Evolutionary conservation across 2,329 filamentous ascomycete species (phyloP).

Genomic region (Aspergillus aculeatinus): DNA sequence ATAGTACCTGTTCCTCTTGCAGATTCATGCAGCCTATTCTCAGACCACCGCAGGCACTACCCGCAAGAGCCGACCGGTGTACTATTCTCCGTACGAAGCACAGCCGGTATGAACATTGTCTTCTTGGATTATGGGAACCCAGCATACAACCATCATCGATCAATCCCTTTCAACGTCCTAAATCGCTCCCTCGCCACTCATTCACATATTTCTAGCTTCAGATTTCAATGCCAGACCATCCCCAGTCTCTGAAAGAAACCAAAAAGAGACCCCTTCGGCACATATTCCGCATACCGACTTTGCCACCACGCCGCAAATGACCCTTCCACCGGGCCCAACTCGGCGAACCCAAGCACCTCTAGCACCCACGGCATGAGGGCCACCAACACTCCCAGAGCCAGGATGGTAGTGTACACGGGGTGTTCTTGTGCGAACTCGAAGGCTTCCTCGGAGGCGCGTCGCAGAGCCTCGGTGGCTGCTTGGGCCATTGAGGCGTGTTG

Average conservation of each 20-base stretch:
- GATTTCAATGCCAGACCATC: slow-evolving; percentile 31
- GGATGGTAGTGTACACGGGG: slow-evolving; percentile 23
- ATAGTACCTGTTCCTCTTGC: neutral
- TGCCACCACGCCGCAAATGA: slow-evolving; percentile 46
- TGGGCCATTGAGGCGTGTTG: slow-evolving; percentile 15
- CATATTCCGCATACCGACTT: slow-evolving; percentile 37
- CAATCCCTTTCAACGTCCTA: too few species aligned
- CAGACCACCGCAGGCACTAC: neutral
- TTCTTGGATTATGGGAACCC: neutral
- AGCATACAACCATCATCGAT: too few species aligned
- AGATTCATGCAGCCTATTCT: neutral
- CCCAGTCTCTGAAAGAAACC: slow-evolving; percentile 46
- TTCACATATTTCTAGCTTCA: too few species aligned
- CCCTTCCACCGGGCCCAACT: slow-evolving; percentile 26
- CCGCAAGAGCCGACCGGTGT: neutral
- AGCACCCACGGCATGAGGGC: slow-evolving; percentile 27
- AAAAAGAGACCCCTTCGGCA: slow-evolving; percentile 44
- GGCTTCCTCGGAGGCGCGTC: slow-evolving; percentile 16
- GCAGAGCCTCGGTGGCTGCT: slow-evolving; percentile 17
- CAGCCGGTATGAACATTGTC: neutral
- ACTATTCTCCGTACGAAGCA: neutral
- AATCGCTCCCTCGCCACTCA: too few species aligned
- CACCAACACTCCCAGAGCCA: slow-evolving; percentile 28
- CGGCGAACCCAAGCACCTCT: slow-evolving; percentile 28
- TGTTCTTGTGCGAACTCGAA: slow-evolving; percentile 23